Evolutionary conservation across 768 basidiomycete species (phyloP).

Genomic region (Mycena leptocephala): DNA sequence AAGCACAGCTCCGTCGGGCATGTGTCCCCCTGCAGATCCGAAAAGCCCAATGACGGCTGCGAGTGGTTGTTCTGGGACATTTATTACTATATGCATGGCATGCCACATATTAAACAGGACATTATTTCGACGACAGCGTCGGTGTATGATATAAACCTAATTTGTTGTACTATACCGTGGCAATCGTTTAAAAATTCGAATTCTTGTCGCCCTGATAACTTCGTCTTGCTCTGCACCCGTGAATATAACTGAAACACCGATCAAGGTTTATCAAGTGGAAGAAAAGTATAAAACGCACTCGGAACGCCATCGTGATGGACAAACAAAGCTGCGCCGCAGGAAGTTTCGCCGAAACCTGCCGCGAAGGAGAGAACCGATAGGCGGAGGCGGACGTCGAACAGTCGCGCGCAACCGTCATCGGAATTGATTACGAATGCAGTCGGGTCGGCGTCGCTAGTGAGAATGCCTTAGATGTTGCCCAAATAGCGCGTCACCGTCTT

Average conservation of each 20-base stretch:
- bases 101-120: no score
- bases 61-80: no score
- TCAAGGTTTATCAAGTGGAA: not conserved
- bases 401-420: constrained; percentile 55
- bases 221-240: constrained; percentile 47
- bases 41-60: no score
- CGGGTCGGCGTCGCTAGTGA: constrained; percentile 53
- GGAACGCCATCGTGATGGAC: constrained; percentile 58
- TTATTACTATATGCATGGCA: no score
- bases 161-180: no score
- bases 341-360: constrained; percentile 29
- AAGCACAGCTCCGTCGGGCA: not conserved
- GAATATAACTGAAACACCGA: constrained; percentile 39
- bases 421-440: constrained; percentile 55
- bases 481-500: constrained; percentile 50
- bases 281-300: constrained; percentile 39
- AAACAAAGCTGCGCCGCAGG: constrained; percentile 43
- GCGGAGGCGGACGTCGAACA: no score
- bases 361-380: constrained; percentile 55
- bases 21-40: not conserved
- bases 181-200: no score
- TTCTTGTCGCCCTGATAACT: constrained; percentile 54
- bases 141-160: no score
- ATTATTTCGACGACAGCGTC: no score
- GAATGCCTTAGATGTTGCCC: constrained; percentile 42